Evolutionary conservation across 2,329 filamentous ascomycete genomes (phyloP).

Genomic region (Trichoderma gracile): DNA sequence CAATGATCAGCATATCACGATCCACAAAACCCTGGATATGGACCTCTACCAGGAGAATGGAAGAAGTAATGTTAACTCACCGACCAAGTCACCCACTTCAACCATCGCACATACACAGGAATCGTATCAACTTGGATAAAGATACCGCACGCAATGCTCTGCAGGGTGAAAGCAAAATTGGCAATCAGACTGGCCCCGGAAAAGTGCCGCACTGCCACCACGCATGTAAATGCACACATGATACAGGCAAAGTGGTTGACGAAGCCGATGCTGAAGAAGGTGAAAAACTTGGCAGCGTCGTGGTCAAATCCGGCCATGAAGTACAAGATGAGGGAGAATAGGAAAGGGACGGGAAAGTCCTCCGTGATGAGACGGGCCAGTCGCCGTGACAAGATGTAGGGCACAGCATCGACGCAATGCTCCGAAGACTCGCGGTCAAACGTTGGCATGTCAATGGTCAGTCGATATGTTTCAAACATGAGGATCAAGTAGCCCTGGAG

Average conservation of each 20-base stretch:
- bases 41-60: neutral
- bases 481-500: constrained; percentile 76
- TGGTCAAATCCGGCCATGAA: constrained; percentile 75
- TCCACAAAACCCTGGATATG: neutral
- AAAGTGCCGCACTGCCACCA: constrained; percentile 66
- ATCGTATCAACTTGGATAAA: constrained; percentile 74
- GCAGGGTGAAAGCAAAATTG: constrained; percentile 71
- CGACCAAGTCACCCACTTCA: constrained; percentile 67
- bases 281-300: constrained; percentile 65
- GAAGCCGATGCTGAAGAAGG: constrained; percentile 68
- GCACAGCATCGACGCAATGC: constrained; percentile 67
- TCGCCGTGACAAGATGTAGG: constrained; percentile 69
- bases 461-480: constrained; percentile 72
- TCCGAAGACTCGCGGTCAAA: constrained; percentile 77
- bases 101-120: constrained; percentile 75
- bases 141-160: constrained; percentile 73
- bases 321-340: constrained; percentile 72
- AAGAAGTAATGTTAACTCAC: constrained; percentile 38
- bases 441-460: constrained; percentile 71
- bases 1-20: neutral
- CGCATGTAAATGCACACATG: constrained; percentile 67
- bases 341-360: constrained; percentile 69
- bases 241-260: constrained; percentile 74
- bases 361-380: constrained; percentile 69
- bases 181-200: constrained; percentile 69